Evolutionary conservation across 23 red algal species (phyloP).

Genomic region (Gracilariopsis chorda): DNA sequence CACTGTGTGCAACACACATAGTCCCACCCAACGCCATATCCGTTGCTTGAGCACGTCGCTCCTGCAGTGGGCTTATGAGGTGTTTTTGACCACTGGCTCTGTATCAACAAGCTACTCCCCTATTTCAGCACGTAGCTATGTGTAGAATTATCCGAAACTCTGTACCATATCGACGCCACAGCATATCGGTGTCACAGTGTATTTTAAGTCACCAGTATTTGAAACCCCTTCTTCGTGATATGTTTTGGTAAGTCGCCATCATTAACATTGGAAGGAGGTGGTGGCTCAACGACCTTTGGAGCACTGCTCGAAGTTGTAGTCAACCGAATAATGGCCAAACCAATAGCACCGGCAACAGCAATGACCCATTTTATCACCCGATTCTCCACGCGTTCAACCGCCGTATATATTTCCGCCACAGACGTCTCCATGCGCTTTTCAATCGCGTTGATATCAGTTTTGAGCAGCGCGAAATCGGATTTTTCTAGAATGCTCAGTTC

Average conservation of each 20-base stretch:
- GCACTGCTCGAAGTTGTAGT: neutral
- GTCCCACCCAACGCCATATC: no score
- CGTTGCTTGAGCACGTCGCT: no score
- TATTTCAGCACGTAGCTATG: no score
- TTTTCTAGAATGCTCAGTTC: slow-evolving; percentile 97
- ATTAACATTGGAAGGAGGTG: neutral
- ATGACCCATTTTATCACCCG: slow-evolving; percentile 96
- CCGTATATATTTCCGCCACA: slow-evolving; percentile 90
- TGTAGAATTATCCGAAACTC: no score
- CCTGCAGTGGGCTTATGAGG: no score
- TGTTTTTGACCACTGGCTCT: no score
- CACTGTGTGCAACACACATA: slow-evolving; percentile 47
- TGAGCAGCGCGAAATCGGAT: slow-evolving; percentile 85
- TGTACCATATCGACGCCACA: no score
- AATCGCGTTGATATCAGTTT: slow-evolving; percentile 79
- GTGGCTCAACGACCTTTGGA: neutral
- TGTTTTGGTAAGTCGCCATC: no score
- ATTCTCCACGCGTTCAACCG: slow-evolving; percentile 85
- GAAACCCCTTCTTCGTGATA: no score
- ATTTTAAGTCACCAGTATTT: no score
- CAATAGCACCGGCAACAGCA: slow-evolving; percentile 77
- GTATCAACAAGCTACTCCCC: no score
- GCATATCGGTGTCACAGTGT: no score
- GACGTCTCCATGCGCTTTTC: slow-evolving; percentile 83
- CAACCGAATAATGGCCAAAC: slow-evolving; percentile 30